phyloP scores from a whole-genome alignment of 2,329 filamentous ascomycete genomes.

The Zymoseptoria crescenta region DNA sequence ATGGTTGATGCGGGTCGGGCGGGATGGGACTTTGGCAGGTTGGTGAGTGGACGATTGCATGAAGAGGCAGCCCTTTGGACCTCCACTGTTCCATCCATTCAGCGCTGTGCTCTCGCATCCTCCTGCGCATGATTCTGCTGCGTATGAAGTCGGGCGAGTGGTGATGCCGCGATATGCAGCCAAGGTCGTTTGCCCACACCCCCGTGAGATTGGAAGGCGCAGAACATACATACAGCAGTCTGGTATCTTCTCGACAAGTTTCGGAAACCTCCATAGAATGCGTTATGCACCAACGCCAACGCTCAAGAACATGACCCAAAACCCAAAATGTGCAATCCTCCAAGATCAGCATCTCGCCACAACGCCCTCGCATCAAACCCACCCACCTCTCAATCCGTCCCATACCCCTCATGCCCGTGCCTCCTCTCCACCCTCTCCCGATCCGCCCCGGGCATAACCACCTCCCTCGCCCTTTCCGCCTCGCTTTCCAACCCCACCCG shows the following conservation, averaged over 20 bases:
- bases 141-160: too few species aligned
- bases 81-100: too few species aligned
- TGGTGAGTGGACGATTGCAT: too few species aligned
- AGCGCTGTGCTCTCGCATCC: too few species aligned
- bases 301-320: neutral
- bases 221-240: neutral
- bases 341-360: neutral
- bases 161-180: too few species aligned
- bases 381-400: slow-evolving; percentile 15
- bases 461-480: slow-evolving; percentile 37
- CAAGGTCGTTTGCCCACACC: too few species aligned
- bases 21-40: too few species aligned
- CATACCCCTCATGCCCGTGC: slow-evolving; percentile 26
- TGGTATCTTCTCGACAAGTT: neutral
- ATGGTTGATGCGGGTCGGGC: too few species aligned
- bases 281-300: neutral
- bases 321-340: neutral
- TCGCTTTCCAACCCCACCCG: slow-evolving; percentile 36
- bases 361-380: neutral
- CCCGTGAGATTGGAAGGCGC: too few species aligned
- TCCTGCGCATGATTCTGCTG: too few species aligned
- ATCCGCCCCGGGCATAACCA: slow-evolving; percentile 31
- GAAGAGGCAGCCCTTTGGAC: too few species aligned
- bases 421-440: slow-evolving; percentile 15
- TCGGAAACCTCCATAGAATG: neutral